These are phyloP conservation scores for Tubosaeta brunneosetosa DNA, from an alignment of 768 basidiomycete species.

Conservation along the genomic window DNA sequence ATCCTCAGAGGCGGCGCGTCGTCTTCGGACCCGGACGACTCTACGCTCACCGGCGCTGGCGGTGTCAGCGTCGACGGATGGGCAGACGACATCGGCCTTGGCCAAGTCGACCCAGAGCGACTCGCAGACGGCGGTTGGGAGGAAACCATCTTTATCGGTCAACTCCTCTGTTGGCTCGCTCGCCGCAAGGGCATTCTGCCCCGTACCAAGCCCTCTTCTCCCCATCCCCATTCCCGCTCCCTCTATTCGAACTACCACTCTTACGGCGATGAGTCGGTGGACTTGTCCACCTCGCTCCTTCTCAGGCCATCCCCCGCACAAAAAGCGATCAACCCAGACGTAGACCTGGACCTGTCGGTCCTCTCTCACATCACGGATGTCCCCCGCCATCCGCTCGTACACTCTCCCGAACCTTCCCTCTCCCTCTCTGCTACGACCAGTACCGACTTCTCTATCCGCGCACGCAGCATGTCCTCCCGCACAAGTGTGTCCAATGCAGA, in stretches of 20 bases:
- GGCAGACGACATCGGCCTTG: conserved; percentile 56
- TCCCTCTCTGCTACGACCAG: conserved; percentile 33
- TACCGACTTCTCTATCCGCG: conserved; percentile 31
- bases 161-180: conserved; percentile 69
- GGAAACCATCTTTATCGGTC: conserved; percentile 61
- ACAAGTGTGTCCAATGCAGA: conserved; percentile 18
- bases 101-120: conserved; percentile 57
- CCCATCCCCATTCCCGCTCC: conserved; percentile 7
- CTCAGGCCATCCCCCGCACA: conserved; percentile 18
- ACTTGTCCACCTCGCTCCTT: conserved; percentile 25
- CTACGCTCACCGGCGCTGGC: conserved; percentile 11
- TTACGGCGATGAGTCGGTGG: conserved; percentile 14
- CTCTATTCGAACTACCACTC: conserved; percentile 19
- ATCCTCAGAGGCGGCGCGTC: conserved; percentile 49
- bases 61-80: conserved; percentile 28
- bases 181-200: conserved; percentile 36
- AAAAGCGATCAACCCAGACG: not conserved
- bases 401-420: conserved; percentile 30
- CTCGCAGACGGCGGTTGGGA: conserved; percentile 63
- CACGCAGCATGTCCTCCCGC: conserved; percentile 21
- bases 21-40: conserved; percentile 32
- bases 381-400: conserved; percentile 29
- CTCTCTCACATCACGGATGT: conserved; percentile 27
- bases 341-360: conserved; percentile 4
- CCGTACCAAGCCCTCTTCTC: conserved; percentile 2